phyloP scores from a whole-genome alignment of 768 basidiomycete genomes.

The Rhizopogon salebrosus region DNA sequence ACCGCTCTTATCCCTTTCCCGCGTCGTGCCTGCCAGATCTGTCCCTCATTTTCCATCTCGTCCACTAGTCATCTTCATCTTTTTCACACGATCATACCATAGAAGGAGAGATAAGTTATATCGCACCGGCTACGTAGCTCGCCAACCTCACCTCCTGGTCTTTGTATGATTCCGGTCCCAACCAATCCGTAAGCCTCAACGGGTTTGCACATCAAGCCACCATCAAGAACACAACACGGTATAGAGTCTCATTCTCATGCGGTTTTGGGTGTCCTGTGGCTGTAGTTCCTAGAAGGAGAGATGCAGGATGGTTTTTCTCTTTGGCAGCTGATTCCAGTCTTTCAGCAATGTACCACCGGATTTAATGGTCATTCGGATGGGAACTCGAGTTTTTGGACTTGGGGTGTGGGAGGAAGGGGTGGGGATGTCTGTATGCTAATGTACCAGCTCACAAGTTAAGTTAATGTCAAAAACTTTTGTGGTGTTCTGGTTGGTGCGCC shows the following conservation, averaged over 20 bases:
- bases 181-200: background rate
- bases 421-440: background rate
- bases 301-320: background rate
- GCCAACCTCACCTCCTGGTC: background rate
- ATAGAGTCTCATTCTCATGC: background rate
- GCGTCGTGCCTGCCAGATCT: background rate
- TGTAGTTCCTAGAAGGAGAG: background rate
- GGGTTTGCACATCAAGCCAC: background rate
- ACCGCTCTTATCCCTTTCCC: background rate
- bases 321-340: slow-evolving; percentile 1
- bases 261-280: background rate
- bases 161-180: background rate
- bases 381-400: background rate
- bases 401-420: background rate
- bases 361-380: background rate
- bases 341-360: background rate
- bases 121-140: background rate
- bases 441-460: background rate
- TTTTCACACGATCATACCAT: background rate
- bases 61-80: background rate
- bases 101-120: slow-evolving; percentile 1
- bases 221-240: background rate
- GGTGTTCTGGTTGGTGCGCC: background rate
- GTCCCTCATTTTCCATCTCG: background rate
- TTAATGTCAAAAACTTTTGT: background rate